Base-by-base conservation (phyloP, 208 protist genomes). In the Jaenimonas drosophilae region DNA sequence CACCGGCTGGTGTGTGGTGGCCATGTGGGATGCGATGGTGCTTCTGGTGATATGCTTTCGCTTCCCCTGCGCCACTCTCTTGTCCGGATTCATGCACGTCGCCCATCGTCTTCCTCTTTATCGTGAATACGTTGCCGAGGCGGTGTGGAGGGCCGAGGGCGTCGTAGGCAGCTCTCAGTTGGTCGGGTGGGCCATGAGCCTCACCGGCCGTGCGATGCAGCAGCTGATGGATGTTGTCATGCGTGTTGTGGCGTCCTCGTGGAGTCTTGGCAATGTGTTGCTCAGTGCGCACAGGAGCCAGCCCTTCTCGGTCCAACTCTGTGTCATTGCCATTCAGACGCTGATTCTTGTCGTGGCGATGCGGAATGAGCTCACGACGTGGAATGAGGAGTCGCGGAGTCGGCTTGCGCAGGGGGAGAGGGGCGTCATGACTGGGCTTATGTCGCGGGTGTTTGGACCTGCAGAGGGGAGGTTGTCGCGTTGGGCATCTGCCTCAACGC, bases 311-410 rank as follows among this genome's bases (percentile, higher is more conserved):
- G 68, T 70, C 21, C 72, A 88, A 23, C 36, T 83, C 12, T 56
- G 76, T 38, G 58, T 84, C 0, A 53, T 49, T 3, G 21, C 86
- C 9, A n/a, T 79, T 23, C 83, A 91, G 56, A 84, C 71, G 14
- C 36, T 51, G 27, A 34, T 87, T 42, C 65, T 88, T 34, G 34
- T 81, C 9, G 30, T 82, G 27, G 76, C 64, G 20, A 60, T 91
- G 60, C 71, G 75, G 2, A 84, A 86, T 32, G 75, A 88, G 31
- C 57, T 91, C 37, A 66, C n/a, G 34, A 75, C 14, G 49, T 74
- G 20, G 44, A 36, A 24, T 42, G 42, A 12, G 57, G 74, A 23
- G 21, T 49, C 24, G 31, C 48, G 24, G 48, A 6, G 12, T 23
- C 16, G 24, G 31, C 23, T 2, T 16, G 34, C 32, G 19, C 17